These are phyloP conservation scores for Colletotrichum agaves DNA, from an alignment of 2,329 filamentous ascomycete genomes.

Conservation along the genomic window DNA sequence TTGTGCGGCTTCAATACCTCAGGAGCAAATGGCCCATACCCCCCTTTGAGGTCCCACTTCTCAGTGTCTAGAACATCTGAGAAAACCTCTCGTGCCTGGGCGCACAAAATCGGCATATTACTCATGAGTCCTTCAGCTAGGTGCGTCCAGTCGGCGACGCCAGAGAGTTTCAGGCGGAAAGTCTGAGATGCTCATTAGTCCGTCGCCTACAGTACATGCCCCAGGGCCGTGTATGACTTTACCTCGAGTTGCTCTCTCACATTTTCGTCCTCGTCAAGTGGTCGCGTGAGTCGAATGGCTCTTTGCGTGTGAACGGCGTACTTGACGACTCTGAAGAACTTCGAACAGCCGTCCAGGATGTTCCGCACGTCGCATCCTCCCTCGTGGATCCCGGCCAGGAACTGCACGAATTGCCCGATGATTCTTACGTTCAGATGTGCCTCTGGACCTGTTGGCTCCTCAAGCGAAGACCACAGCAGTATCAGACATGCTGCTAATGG, in stretches of 20 bases:
- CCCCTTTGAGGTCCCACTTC: not conserved
- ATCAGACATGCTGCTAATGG: conserved; percentile 23
- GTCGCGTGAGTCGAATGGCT: not conserved
- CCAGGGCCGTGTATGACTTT: not conserved
- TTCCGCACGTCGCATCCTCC: conserved; percentile 20
- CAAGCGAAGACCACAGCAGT: conserved; percentile 23
- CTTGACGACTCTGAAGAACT: conserved; percentile 30
- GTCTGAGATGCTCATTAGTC: not conserved
- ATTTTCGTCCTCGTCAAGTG: conserved; percentile 19
- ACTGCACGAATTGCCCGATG: conserved; percentile 29
- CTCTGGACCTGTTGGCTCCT: conserved; percentile 23
- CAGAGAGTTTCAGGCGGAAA: conserved; percentile 23
- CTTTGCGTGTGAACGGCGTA: conserved; percentile 28
- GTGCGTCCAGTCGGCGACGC: conserved; percentile 30
- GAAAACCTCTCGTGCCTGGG: conserved; percentile 12
- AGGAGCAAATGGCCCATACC: conserved; percentile 16
- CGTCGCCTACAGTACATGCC: not conserved
- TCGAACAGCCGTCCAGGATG: conserved; percentile 28
- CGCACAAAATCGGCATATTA: conserved; percentile 8
- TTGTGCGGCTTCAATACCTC: conserved; percentile 23
- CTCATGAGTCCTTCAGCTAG: conserved; percentile 27
- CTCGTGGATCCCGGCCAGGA: conserved; percentile 21
- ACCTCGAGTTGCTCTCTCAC: conserved; percentile 32
- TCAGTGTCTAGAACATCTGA: conserved; percentile 19
- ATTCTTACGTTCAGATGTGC: conserved; percentile 18